These are phyloP conservation scores for Starmera caribaea DNA, from an alignment of 805 yeast species.

Conservation along the genomic window DNA sequence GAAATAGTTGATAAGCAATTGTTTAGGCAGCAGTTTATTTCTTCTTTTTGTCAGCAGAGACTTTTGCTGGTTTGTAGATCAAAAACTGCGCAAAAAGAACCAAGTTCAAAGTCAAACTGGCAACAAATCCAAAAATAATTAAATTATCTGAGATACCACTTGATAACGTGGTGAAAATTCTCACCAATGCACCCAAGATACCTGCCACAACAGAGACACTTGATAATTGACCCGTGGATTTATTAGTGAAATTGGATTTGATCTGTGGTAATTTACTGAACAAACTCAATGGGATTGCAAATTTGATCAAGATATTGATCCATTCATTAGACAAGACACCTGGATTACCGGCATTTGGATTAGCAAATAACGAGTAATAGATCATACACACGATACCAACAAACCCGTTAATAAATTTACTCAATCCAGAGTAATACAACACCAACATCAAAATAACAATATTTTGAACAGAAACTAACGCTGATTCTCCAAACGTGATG, in stretches of 20 bases:
- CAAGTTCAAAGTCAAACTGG: constrained; percentile 23
- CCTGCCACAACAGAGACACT: constrained; percentile 27
- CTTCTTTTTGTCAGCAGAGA: constrained; percentile 7
- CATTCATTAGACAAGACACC: constrained; percentile 15
- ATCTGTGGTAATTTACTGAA: constrained; percentile 33
- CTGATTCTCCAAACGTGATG: constrained; percentile 29
- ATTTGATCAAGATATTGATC: constrained; percentile 18
- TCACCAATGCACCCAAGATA: constrained; percentile 26
- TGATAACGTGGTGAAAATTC: constrained; percentile 29
- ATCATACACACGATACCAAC: constrained; percentile 11
- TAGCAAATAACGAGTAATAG: constrained; percentile 14
- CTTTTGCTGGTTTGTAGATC: constrained; percentile 17
- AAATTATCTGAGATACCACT: constrained; percentile 24
- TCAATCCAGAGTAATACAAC: constrained; percentile 9
- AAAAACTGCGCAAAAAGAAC: constrained; percentile 26
- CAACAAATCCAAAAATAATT: constrained; percentile 22
- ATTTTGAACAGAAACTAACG: constrained; percentile 27
- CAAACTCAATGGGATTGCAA: constrained; percentile 27
- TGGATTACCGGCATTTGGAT: constrained; percentile 5
- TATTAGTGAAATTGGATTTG: constrained; percentile 22
- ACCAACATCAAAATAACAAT: constrained; percentile 21
- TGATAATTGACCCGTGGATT: constrained; percentile 34
- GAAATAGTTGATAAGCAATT: no score
- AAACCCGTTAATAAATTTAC: constrained; percentile 10
- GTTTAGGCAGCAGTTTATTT: no score